Evolutionary conservation across 768 basidiomycete genomes (phyloP), one percentile per base, ranked within the genome.

Genomic region (Termitomyces bulborhizus): DNA sequence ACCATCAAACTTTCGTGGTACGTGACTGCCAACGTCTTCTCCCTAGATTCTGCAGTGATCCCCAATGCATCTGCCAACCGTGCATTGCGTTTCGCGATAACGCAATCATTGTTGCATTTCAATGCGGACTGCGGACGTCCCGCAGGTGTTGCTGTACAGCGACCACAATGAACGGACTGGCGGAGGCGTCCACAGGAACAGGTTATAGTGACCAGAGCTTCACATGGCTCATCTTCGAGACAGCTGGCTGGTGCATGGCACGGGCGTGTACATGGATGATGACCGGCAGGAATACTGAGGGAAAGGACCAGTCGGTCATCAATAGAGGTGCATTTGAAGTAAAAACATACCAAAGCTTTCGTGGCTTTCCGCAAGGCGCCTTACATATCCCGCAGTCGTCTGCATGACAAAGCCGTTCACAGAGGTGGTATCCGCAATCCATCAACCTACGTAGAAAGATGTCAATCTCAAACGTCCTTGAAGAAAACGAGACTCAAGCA

Each of bases 181-280:
- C 82, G 82, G 46, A 95, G 79, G 50, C 93, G 80, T 0, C 92
- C 91, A 65, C 96, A 98, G 0, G 88, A 74, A 65, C 96, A 98
- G 0, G 79, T 75, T 40, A 95, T 74, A 2, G 76, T 82, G 51
- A 93, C 75, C 9, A 82, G 66, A 0, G 84, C 69, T 26, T 77
- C 78, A 64, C 96, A 99, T 2, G 93, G 84, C 9, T 86, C 81
- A 2, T 80, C 76, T 69, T 97, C 91, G 6, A 85, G 76, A 67
- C 97, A 98, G 9, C 81, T 71, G 0, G 92, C 78, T 0, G 97
- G 97, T 1, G 94, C 94, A 62, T 98, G 97, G 66, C 96, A 98
- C 0, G 82, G 75, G 1, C 75, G 73, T 1, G 81, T 84, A 65
- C 90, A 97, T 0, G 89, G 85, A 59, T 97, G 93, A 8, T 79